Base-by-base conservation (phyloP, 2,329 filamentous ascomycete genomes). In the Rhynchosporium agropyri region DNA sequence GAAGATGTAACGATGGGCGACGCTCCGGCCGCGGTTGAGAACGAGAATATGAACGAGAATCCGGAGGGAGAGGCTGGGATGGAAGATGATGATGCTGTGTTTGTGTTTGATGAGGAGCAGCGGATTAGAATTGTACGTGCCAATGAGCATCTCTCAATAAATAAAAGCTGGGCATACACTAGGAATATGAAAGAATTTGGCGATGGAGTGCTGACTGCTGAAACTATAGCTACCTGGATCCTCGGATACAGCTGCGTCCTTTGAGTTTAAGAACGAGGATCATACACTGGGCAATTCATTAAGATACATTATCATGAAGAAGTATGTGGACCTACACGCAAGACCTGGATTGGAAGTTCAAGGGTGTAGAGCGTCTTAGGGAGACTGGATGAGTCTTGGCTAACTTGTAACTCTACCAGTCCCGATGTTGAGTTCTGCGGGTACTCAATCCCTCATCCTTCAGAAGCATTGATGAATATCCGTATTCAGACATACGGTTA, bases 391-490 rank as follows among this genome's bases (percentile, higher is more conserved):
- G 48, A 58, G 38, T 20, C 9, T n/a, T 12, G 53, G 53, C 66
- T 71, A 57, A 69, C 29, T 43, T 53, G 7, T 38, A 3, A 28
- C 26, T 42, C 36, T 29, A 28, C 59, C 68, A 98, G 94, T 76
- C 94, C 95, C 36, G 87, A 95, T 67, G 95, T 99, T 64, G 95
- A 99, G 76, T 97, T 99, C 79, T 98, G 95, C 78, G 95, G 94
- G 65, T 99, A 99, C 77, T 91, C 94, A 7, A 98, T 99, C 65
- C 95, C 95, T 36, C 95, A 99, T 78, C 95, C 95, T 57, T 96
- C 93, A 45, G 95, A 99, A 78, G 81, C 88, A 46, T 95, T 96
- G 79, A 97, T 99, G 94, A 97, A 98, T 74, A 81, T 99, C 66
- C 87, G 95, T 72, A 98, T 99, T 67, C 95, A 99, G 78, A 99